phyloP scores from a whole-genome alignment of 78 protist genomes.

The Chrysochromulina parva region DNA sequence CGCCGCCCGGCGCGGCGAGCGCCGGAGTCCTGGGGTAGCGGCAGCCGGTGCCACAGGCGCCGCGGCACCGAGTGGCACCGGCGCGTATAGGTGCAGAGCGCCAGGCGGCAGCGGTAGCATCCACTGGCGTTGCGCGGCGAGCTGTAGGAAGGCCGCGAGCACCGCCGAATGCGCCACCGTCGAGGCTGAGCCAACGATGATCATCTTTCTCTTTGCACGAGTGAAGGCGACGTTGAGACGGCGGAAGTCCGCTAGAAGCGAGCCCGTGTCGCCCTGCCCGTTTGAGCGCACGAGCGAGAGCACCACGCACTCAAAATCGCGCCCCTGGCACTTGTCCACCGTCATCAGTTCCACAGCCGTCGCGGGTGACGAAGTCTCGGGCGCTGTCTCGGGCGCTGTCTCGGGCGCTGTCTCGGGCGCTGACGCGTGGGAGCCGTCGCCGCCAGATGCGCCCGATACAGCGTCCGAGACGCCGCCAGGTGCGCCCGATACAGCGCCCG shows the following conservation, averaged over 20 bases:
- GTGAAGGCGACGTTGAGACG: constrained; percentile 86
- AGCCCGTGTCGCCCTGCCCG: constrained; percentile 52
- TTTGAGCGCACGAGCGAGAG: background rate
- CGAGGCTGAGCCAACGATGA: constrained; percentile 61
- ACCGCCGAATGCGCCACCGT: background rate
- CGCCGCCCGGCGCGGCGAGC: too few relatives aligned
- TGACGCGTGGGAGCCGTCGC: too few relatives aligned
- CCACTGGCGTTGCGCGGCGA: too few relatives aligned
- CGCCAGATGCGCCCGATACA: too few relatives aligned
- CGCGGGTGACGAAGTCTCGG: background rate
- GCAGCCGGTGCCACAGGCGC: too few relatives aligned
- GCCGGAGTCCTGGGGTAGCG: too few relatives aligned
- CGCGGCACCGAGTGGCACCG: too few relatives aligned
- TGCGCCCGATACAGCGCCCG: background rate
- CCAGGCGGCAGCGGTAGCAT: too few relatives aligned
- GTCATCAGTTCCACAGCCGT: constrained; percentile 59
- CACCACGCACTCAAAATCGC: background rate
- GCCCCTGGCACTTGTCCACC: constrained; percentile 68
- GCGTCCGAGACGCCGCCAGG: background rate
- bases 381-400: too few relatives aligned
- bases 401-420: too few relatives aligned
- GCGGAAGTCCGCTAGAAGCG: constrained; percentile 77
- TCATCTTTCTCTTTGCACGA: constrained; percentile 77
- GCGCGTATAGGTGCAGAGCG: too few relatives aligned
- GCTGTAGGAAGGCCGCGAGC: background rate